Evolutionary conservation across 1,139 yeast species (phyloP).

Genomic region (Candida labiduridarum): DNA sequence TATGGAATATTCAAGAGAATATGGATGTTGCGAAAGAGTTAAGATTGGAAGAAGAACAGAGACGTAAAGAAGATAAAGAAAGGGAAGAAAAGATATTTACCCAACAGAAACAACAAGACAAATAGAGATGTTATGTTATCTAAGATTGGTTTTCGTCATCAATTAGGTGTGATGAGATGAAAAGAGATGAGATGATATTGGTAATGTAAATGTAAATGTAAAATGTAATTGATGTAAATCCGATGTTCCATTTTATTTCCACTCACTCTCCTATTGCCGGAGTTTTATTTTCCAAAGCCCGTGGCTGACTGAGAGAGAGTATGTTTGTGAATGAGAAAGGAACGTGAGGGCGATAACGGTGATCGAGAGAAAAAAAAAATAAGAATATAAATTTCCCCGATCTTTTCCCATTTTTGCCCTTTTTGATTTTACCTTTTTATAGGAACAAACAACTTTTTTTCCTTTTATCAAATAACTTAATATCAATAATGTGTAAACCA

Average conservation of each 20-base stretch:
- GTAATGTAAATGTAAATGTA: not conserved
- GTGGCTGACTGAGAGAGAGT: too few species aligned
- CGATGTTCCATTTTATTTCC: not conserved
- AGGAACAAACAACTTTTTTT: not conserved
- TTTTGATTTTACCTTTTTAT: not conserved
- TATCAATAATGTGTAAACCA: constrained; percentile 21
- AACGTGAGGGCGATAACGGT: too few species aligned
- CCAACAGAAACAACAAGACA: not conserved
- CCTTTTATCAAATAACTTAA: not conserved
- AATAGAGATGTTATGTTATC: not conserved
- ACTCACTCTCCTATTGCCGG: too few species aligned
- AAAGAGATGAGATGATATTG: not conserved
- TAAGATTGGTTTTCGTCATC: too few species aligned
- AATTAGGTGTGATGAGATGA: too few species aligned
- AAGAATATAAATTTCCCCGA: not conserved
- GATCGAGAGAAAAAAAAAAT: too few species aligned
- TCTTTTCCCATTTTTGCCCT: not conserved
- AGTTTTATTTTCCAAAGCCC: too few species aligned
- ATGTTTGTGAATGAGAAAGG: too few species aligned
- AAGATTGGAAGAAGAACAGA: constrained; percentile 22
- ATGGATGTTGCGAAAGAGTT: constrained; percentile 49
- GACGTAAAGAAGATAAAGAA: constrained; percentile 15
- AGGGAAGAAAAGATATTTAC: constrained; percentile 12
- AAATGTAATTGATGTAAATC: not conserved
- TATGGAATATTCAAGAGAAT: constrained; percentile 93